phyloP scores from a whole-genome alignment of 371 early-diverging fungal genomes.

The Umbelopsis sp. region DNA sequence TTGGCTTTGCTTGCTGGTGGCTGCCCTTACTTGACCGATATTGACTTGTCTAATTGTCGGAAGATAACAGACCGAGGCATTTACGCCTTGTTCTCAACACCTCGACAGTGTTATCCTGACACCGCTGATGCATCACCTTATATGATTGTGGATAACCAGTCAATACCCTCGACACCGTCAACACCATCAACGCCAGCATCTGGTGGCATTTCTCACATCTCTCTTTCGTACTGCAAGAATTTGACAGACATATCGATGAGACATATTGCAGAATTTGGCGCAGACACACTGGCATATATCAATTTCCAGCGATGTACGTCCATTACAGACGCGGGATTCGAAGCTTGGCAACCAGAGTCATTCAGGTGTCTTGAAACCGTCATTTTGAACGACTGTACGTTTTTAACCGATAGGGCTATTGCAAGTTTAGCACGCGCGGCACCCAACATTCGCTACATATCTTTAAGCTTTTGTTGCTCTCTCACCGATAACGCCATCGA shows the following conservation, averaged over 20 bases:
- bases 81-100: conserved; percentile 42
- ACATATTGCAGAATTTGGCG: conserved; percentile 41
- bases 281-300: conserved; percentile 43
- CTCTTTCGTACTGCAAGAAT: conserved; percentile 80
- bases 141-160: not conserved
- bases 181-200: not conserved
- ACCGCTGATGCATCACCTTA: not conserved
- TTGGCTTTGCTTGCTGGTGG: conserved; percentile 44
- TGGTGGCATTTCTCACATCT: conserved; percentile 42
- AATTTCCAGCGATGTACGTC: conserved; percentile 83
- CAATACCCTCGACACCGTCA: conserved; percentile 1
- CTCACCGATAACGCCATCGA: conserved; percentile 68
- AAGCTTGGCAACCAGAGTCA: conserved; percentile 43
- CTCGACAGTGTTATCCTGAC: conserved; percentile 25
- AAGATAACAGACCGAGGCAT: conserved; percentile 76
- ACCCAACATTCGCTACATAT: conserved; percentile 56
- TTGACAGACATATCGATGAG: conserved; percentile 65
- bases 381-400: conserved; percentile 77
- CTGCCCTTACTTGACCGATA: conserved; percentile 41
- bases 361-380: conserved; percentile 55
- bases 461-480: conserved; percentile 82
- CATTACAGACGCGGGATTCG: conserved; percentile 72
- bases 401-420: conserved; percentile 74
- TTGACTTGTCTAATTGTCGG: conserved; percentile 81
- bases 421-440: conserved; percentile 54